Evolutionary conservation across 148 eudicot species (phyloP).

Genomic region (Heliosperma pusillum): DNA sequence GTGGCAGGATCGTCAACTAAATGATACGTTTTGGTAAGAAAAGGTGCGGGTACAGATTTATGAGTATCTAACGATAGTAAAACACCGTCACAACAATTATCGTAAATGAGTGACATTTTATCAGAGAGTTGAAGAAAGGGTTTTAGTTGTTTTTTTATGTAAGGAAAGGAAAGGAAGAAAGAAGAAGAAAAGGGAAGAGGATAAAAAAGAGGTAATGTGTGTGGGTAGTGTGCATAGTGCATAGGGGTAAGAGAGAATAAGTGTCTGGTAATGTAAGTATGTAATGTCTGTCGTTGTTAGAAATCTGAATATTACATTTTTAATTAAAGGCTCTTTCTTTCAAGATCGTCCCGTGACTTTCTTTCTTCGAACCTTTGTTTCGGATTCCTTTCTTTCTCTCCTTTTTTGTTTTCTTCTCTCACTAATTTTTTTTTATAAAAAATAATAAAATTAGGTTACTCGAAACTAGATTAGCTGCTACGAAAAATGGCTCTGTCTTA

Average conservation of each 20-base stretch:
- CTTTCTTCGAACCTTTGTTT: neutral
- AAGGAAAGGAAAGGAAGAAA: neutral
- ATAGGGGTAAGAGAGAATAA: conserved; percentile 40
- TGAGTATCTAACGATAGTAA: conserved; percentile 48
- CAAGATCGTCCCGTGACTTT: conserved; percentile 92
- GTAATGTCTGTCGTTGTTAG: conserved; percentile 53
- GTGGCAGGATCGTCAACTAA: conserved; percentile 59
- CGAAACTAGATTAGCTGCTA: too few relatives aligned
- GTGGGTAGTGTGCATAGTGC: neutral
- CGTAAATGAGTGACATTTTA: conserved; percentile 69
- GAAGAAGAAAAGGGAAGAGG: neutral
- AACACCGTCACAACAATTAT: conserved; percentile 31
- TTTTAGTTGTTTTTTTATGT: neutral
- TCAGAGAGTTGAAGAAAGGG: too few relatives aligned
- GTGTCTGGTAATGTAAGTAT: conserved; percentile 33
- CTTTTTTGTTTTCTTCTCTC: neutral
- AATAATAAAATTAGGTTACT: too few relatives aligned
- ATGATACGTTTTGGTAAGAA: conserved; percentile 60
- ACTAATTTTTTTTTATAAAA: neutral
- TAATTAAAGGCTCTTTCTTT: conserved; percentile 46
- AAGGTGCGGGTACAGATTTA: conserved; percentile 80
- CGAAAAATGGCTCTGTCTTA: too few relatives aligned
- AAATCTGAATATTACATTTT: conserved; percentile 36
- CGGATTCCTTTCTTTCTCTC: conserved; percentile 10
- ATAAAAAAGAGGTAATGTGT: too few relatives aligned